Base-by-base conservation (phyloP, 2,329 filamentous ascomycete species). In the Bipolaris oryzae region DNA sequence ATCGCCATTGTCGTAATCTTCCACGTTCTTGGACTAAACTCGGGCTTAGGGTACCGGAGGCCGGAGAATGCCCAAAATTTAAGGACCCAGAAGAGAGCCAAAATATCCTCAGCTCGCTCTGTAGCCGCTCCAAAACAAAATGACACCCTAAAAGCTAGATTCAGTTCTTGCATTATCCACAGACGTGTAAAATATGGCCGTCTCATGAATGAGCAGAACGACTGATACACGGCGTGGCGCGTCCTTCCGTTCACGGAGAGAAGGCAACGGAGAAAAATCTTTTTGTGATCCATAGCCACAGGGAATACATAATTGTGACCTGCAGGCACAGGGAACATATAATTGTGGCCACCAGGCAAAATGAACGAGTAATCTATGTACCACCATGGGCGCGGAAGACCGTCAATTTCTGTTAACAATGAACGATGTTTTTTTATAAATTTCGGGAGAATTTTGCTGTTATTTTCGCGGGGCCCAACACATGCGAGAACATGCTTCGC, bases 401-500 rank as follows among this genome's bases (percentile, higher is more conserved):
- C n/a, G 6, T 6, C 7, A 9, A 28, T 28, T 2, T 7, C n/a
- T 11, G 2, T 33, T 23, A 28, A 31, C 3, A 43, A 9, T 0
- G 9, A 7, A 20, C 5, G n/a, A 3, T 16, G 5, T 13, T 7
- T 3, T 3, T 9, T 9, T 0, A 37, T 10, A 0, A 20, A 3
- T 10, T 11, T 7, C 7, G 7, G 23, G 1, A 49, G 15, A 10
- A 42, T n/a, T 3, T 49, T 21, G 21, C 51, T 49, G 1, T 54
- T 43, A 4, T 54, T 25, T 3, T 33, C 31, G 16, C 49, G 51
- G 0, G 51, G 28, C 2, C 51, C 51, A 18, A 54, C 31, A 5
- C 51, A 49, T 0, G 44, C 44, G 3, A 54, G 33, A 18, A 44
- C 37, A 9, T 54, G 44, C 9, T 37, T 31, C 4, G 51, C 51